These are phyloP conservation scores for Calonectria crousiana DNA, from an alignment of 2,329 filamentous ascomycete species.

Conservation along the genomic window DNA sequence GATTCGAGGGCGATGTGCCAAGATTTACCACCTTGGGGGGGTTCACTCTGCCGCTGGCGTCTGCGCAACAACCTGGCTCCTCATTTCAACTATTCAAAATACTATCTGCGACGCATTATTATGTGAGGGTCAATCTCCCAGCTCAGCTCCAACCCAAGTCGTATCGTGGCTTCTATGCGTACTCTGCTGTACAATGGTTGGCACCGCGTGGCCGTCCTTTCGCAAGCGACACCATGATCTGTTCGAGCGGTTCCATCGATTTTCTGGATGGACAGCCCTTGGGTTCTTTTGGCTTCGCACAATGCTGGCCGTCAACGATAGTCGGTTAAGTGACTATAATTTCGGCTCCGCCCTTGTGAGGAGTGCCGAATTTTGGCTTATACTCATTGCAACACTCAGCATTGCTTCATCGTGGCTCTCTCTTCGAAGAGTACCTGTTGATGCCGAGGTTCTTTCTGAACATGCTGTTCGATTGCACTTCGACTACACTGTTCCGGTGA, in stretches of 20 bases:
- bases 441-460: slow-evolving; percentile 74
- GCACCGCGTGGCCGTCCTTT: slow-evolving; percentile 73
- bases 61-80: slow-evolving; percentile 62
- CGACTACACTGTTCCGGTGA: slow-evolving; percentile 69
- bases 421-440: slow-evolving; percentile 75
- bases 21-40: slow-evolving; percentile 66
- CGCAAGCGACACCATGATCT: slow-evolving; percentile 73
- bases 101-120: slow-evolving; percentile 51
- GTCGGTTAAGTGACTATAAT: slow-evolving; percentile 48
- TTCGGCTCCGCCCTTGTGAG: slow-evolving; percentile 53
- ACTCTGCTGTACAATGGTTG: slow-evolving; percentile 70
- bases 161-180: slow-evolving; percentile 69
- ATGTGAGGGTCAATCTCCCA: slow-evolving; percentile 44
- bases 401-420: slow-evolving; percentile 80
- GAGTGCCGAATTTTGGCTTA: slow-evolving; percentile 72
- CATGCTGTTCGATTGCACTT: slow-evolving; percentile 82
- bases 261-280: slow-evolving; percentile 77
- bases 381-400: slow-evolving; percentile 72
- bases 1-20: slow-evolving; percentile 61
- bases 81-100: slow-evolving; percentile 56
- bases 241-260: slow-evolving; percentile 80
- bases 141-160: slow-evolving; percentile 57
- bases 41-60: slow-evolving; percentile 64
- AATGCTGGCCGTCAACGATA: slow-evolving; percentile 64
- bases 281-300: slow-evolving; percentile 74